Conservation (phyloP, 75 land plant genomes). For the Cryptomeria japonica region DNA sequence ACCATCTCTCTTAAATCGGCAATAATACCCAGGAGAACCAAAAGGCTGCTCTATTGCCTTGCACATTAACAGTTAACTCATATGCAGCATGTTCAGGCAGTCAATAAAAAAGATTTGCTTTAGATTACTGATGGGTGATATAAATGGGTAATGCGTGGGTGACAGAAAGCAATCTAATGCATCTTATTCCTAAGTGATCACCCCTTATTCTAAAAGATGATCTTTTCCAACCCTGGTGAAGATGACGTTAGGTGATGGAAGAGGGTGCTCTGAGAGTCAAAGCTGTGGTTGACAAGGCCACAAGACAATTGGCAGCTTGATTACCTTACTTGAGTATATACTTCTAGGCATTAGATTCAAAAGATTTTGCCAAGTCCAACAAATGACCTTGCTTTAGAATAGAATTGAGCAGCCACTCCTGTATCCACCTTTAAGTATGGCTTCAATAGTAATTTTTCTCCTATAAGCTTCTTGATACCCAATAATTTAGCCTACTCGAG, state of each 20-base stretch:
- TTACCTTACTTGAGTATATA: neutral
- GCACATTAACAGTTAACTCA: neutral
- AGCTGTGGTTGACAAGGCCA: neutral
- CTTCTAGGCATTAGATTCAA: neutral
- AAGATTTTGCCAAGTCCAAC: too few species aligned
- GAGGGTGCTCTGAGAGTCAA: neutral
- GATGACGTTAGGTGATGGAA: neutral
- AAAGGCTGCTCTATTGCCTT: neutral
- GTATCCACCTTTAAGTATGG: neutral
- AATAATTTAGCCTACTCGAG: neutral
- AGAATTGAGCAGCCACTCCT: neutral
- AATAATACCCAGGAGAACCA: neutral
- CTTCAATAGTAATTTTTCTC: neutral
- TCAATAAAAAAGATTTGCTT: neutral
- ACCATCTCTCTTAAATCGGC: neutral
- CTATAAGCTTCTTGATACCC: neutral
- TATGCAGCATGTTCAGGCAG: neutral
- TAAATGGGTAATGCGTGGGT: neutral
- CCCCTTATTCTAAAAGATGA: too few species aligned
- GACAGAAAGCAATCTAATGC: too few species aligned
- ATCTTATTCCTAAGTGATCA: neutral
- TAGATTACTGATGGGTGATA: neutral
- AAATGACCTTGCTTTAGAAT: neutral
- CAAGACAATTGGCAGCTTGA: neutral
- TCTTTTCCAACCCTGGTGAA: neutral